Conservation (phyloP, 345 rosid species). For the Iberis pinnata region DNA sequence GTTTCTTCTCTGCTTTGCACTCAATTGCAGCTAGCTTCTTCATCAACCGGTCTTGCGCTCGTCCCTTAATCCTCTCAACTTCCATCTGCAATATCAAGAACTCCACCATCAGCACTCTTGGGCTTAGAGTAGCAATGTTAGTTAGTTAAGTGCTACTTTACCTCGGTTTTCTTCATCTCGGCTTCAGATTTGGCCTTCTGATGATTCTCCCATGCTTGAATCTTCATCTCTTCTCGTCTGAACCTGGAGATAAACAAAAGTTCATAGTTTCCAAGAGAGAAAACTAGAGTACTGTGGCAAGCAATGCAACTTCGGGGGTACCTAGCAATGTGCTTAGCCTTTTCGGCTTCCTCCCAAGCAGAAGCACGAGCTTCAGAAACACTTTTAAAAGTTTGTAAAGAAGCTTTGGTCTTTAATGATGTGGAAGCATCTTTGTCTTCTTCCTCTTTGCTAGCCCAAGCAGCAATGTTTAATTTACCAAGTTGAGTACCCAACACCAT, state of each 20-base stretch:
- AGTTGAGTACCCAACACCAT: conserved; percentile 70
- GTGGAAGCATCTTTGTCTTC: too few relatives aligned
- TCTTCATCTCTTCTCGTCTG: conserved; percentile 88
- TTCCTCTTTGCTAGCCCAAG: conserved; percentile 91
- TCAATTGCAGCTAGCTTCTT: conserved; percentile 63
- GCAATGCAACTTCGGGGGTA: too few relatives aligned
- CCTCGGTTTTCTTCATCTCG: conserved; percentile 79
- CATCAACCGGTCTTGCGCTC: conserved; percentile 65
- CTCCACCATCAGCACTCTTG: neutral
- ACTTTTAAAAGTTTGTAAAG: conserved; percentile 29
- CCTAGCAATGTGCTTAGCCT: conserved; percentile 83
- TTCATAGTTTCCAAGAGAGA: too few relatives aligned
- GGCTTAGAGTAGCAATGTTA: too few relatives aligned
- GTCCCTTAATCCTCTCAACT: conserved; percentile 74
- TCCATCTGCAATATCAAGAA: conserved; percentile 54
- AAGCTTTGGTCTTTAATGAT: too few relatives aligned
- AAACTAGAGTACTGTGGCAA: too few relatives aligned
- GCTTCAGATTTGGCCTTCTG: conserved; percentile 77
- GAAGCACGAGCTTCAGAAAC: conserved; percentile 58
- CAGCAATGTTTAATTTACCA: conserved; percentile 84
- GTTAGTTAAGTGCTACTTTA: conserved; percentile 25
- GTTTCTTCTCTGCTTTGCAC: conserved; percentile 68
- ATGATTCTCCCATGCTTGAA: conserved; percentile 92
- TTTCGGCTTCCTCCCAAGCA: conserved; percentile 93
- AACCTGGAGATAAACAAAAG: conserved; percentile 57